A percentile compares a stretch with the other conserved stretches of the same genome.
These are phyloP conservation scores for Favolaschia claudopus DNA, from an alignment of 768 basidiomycete genomes.

Conservation along the genomic window DNA sequence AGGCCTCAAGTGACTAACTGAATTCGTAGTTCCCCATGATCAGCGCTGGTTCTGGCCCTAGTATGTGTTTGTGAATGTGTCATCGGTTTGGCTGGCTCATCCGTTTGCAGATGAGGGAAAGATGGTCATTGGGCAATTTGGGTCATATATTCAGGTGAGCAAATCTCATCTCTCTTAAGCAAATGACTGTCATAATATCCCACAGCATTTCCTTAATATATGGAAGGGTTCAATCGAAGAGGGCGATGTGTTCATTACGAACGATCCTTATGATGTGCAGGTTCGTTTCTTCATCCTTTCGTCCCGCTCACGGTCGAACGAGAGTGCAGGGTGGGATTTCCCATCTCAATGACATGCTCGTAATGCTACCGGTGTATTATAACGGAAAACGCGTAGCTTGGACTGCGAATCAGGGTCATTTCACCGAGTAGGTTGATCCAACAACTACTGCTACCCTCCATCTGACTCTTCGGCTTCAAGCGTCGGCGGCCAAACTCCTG, in stretches of 20 bases:
- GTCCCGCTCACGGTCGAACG: neutral
- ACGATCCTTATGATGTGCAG: conserved; percentile 36
- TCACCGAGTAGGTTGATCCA: conserved; percentile 28
- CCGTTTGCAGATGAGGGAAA: conserved; percentile 29
- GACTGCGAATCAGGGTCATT: conserved; percentile 38
- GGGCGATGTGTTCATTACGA: conserved; percentile 36
- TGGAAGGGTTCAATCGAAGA: conserved; percentile 40
- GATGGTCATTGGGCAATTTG: conserved; percentile 40
- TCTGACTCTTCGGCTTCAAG: neutral
- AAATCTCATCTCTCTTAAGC: neutral
- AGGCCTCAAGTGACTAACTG: conserved; percentile 16
- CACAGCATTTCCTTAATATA: conserved; percentile 33
- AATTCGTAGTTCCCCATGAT: conserved; percentile 37
- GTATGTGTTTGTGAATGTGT: neutral
- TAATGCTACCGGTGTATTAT: conserved; percentile 36
- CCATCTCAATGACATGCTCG: conserved; percentile 40
- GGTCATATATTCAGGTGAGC: conserved; percentile 38
- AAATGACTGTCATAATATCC: neutral
- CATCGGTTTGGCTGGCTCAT: neutral
- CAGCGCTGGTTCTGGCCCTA: conserved; percentile 35
- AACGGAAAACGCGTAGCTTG: conserved; percentile 37
- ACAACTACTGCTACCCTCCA: neutral
- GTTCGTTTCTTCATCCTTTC: neutral
- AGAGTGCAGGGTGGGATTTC: conserved; percentile 32
- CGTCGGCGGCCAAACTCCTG: conserved; percentile 25